Percentiles rank a stretch among this genome's conserved stretches.
phyloP scores from a whole-genome alignment of 169 alveolate genomes.

The Plasmodium vivax region DNA sequence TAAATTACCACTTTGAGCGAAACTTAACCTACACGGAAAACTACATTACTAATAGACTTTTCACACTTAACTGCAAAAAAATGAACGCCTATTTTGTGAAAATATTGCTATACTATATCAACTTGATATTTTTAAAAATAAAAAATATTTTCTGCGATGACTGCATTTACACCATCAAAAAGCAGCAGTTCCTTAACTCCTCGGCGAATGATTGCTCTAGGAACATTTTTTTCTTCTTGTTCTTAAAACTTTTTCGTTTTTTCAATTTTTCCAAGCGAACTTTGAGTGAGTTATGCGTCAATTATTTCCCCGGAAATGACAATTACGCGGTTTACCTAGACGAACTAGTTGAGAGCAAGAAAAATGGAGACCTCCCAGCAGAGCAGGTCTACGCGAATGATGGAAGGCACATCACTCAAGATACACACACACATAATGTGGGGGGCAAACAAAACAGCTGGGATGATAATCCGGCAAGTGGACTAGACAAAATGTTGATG shows the following conservation, averaged over 20 bases:
- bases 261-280: constrained; percentile 41
- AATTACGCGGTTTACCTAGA: constrained; percentile 19
- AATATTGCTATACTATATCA: constrained; percentile 64
- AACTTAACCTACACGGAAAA: constrained; percentile 43
- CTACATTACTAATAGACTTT: constrained; percentile 50
- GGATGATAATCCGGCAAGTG: background rate
- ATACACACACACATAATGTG: background rate
- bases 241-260: constrained; percentile 27
- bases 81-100: constrained; percentile 71
- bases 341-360: background rate
- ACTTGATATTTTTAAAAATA: constrained; percentile 48
- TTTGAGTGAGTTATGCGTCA: constrained; percentile 18
- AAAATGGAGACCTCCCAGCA: background rate
- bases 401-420: background rate
- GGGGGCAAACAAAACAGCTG: background rate
- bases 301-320: constrained; percentile 71
- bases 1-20: constrained; percentile 57
- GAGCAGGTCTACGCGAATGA: background rate
- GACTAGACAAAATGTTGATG: constrained; percentile 1
- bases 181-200: constrained; percentile 59
- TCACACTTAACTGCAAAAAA: constrained; percentile 31
- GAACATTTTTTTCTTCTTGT: constrained; percentile 52
- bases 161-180: constrained; percentile 67
- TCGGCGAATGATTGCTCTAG: constrained; percentile 71
- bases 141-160: constrained; percentile 75